These are phyloP conservation scores for Aspergillus puulaauensis DNA, from an alignment of 2,329 filamentous ascomycete species.

Conservation along the genomic window DNA sequence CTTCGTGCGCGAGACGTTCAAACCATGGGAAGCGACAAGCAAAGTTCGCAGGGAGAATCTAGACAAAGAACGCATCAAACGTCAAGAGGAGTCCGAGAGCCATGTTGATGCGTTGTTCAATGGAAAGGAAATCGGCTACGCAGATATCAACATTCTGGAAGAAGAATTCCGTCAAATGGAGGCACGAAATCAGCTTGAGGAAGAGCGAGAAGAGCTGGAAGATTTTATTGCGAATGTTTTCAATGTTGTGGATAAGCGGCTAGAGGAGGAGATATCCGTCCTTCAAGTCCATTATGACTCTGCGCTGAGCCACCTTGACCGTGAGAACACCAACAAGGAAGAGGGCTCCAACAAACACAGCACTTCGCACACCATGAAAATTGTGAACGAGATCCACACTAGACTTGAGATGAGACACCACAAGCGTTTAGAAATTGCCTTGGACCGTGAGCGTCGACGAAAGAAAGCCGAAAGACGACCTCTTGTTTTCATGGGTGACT, in stretches of 20 bases:
- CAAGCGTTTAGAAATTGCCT: conserved; percentile 49
- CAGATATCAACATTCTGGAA: conserved; percentile 56
- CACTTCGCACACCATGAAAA: conserved; percentile 45
- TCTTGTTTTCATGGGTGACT: conserved; percentile 53
- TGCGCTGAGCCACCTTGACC: conserved; percentile 42
- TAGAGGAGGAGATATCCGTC: conserved; percentile 51
- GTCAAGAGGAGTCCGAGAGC: conserved; percentile 54
- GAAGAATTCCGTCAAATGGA: conserved; percentile 56
- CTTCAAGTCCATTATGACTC: conserved; percentile 49
- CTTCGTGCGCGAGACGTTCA: conserved; percentile 43
- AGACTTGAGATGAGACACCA: conserved; percentile 52
- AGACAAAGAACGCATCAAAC: conserved; percentile 49
- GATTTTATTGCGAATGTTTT: conserved; percentile 53
- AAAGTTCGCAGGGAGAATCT: conserved; percentile 45
- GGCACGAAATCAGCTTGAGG: conserved; percentile 50
- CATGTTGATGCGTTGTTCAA: conserved; percentile 56
- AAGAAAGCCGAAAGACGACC: conserved; percentile 56
- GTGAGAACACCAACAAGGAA: conserved; percentile 38
- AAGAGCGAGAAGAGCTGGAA: conserved; percentile 54
- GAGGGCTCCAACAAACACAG: conserved; percentile 32
- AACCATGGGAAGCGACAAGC: conserved; percentile 49
- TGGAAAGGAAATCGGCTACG: conserved; percentile 57
- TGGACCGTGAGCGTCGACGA: conserved; percentile 55
- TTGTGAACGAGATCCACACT: conserved; percentile 46
- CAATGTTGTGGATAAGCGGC: conserved; percentile 47